Evolutionary conservation across 805 yeast species (phyloP).

Genomic region (Sugiyamaella valdiviana): DNA sequence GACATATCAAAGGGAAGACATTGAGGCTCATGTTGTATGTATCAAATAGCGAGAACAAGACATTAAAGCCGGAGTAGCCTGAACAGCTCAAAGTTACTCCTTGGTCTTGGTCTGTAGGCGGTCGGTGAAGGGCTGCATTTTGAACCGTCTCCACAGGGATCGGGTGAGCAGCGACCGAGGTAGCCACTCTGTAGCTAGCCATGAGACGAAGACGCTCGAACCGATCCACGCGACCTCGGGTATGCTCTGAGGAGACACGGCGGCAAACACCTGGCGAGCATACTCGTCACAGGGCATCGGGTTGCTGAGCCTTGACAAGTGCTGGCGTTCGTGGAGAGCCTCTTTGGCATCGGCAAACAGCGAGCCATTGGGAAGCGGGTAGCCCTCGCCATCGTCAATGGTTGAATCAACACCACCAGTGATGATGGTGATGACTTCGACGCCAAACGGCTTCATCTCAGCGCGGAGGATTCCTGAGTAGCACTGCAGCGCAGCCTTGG

Average conservation of each 20-base stretch:
- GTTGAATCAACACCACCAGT: slow-evolving; percentile 74
- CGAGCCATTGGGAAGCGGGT: slow-evolving; percentile 49
- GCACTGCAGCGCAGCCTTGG: slow-evolving; percentile 72
- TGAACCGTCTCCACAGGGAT: not conserved
- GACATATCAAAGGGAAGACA: too few relatives aligned
- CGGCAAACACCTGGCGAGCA: slow-evolving; percentile 46
- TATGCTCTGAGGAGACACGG: slow-evolving; percentile 28
- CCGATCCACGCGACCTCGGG: slow-evolving; percentile 11
- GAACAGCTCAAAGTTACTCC: too few relatives aligned
- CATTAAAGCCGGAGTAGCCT: too few relatives aligned
- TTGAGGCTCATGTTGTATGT: too few relatives aligned
- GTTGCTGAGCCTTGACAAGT: slow-evolving; percentile 51
- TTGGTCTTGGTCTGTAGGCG: slow-evolving; percentile 2
- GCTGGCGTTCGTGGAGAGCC: slow-evolving; percentile 46
- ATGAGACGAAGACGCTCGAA: not conserved
- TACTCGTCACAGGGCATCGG: slow-evolving; percentile 59
- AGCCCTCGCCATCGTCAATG: slow-evolving; percentile 62
- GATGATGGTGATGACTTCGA: slow-evolving; percentile 58
- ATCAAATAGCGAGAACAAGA: too few relatives aligned
- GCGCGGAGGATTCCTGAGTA: slow-evolving; percentile 56
- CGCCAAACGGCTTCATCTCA: slow-evolving; percentile 68
- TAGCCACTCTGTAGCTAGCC: slow-evolving; percentile 3
- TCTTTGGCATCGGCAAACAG: slow-evolving; percentile 43
- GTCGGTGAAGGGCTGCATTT: slow-evolving; percentile 1
- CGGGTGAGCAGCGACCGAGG: slow-evolving; percentile 6